Conservation (phyloP, 2,329 filamentous ascomycete genomes). For the Ascochyta rabiei region DNA sequence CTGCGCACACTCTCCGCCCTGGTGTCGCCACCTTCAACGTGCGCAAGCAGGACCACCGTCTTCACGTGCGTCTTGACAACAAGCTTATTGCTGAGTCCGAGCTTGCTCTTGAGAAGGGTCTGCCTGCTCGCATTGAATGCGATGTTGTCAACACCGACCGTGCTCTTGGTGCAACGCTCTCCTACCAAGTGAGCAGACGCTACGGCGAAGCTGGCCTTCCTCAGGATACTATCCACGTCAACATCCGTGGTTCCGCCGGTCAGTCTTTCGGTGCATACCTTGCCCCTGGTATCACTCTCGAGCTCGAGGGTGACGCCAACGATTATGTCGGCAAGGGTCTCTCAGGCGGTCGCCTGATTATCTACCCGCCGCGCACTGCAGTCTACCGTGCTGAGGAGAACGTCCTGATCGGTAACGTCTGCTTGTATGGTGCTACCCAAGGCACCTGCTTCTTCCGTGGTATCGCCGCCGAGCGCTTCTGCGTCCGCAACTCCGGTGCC, state of each 20-base stretch:
- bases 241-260: slow-evolving; percentile 94
- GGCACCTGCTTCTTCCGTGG: slow-evolving; percentile 97
- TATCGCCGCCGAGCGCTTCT: slow-evolving; percentile 94
- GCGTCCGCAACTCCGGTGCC: slow-evolving; percentile 93
- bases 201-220: slow-evolving; percentile 89
- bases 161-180: slow-evolving; percentile 89
- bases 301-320: slow-evolving; percentile 94
- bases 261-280: slow-evolving; percentile 96
- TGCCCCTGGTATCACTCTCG: slow-evolving; percentile 89
- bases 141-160: slow-evolving; percentile 97
- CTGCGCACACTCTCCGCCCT: slow-evolving; percentile 92
- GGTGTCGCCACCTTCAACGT: slow-evolving; percentile 97
- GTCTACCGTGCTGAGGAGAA: slow-evolving; percentile 98
- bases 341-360: slow-evolving; percentile 88
- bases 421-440: slow-evolving; percentile 89
- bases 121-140: slow-evolving; percentile 91
- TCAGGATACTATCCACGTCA: slow-evolving; percentile 92
- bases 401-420: slow-evolving; percentile 90
- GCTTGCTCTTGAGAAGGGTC: slow-evolving; percentile 89
- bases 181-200: slow-evolving; percentile 92
- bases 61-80: slow-evolving; percentile 93
- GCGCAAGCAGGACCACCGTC: slow-evolving; percentile 93
- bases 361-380: slow-evolving; percentile 88
- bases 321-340: slow-evolving; percentile 97
- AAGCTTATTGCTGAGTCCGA: slow-evolving; percentile 97